A percentile compares a stretch with the other conserved stretches of the same genome.
phyloP scores from a whole-genome alignment of 495 filamentous ascomycete species.

The Viridothelium virens region DNA sequence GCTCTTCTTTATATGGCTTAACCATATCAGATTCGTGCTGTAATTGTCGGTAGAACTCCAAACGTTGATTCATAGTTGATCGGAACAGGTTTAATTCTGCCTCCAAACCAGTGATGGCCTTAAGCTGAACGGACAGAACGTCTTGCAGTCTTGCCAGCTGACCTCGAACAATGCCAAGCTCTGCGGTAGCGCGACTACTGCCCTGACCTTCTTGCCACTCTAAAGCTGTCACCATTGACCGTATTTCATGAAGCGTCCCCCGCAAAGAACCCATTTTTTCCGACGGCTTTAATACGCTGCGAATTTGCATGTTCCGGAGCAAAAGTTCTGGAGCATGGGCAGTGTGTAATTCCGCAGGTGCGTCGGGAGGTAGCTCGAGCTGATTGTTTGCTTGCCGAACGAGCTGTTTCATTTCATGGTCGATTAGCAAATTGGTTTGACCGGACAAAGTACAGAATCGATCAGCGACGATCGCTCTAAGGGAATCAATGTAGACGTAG shows the following conservation, averaged over 20 bases:
- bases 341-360: constrained; percentile 49
- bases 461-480: constrained; percentile 69
- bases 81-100: constrained; percentile 71
- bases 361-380: constrained; percentile 60
- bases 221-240: constrained; percentile 54
- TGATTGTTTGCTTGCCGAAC: constrained; percentile 52
- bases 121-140: constrained; percentile 57
- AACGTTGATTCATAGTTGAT: constrained; percentile 66
- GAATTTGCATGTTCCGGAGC: constrained; percentile 50
- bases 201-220: constrained; percentile 53
- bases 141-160: constrained; percentile 52
- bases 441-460: constrained; percentile 68
- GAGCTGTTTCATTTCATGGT: constrained; percentile 61
- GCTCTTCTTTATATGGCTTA: constrained; percentile 56
- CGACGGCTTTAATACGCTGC: constrained; percentile 51
- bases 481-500: constrained; percentile 70
- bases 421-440: constrained; percentile 65
- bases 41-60: constrained; percentile 83
- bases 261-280: constrained; percentile 56
- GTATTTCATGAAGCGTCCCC: constrained; percentile 59
- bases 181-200: constrained; percentile 53
- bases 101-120: constrained; percentile 50
- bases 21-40: constrained; percentile 84
- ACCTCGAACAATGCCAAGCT: constrained; percentile 53
- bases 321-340: constrained; percentile 67